These are phyloP conservation scores for Spathaspora boniae DNA, from an alignment of 805 yeast species.

Conservation along the genomic window DNA sequence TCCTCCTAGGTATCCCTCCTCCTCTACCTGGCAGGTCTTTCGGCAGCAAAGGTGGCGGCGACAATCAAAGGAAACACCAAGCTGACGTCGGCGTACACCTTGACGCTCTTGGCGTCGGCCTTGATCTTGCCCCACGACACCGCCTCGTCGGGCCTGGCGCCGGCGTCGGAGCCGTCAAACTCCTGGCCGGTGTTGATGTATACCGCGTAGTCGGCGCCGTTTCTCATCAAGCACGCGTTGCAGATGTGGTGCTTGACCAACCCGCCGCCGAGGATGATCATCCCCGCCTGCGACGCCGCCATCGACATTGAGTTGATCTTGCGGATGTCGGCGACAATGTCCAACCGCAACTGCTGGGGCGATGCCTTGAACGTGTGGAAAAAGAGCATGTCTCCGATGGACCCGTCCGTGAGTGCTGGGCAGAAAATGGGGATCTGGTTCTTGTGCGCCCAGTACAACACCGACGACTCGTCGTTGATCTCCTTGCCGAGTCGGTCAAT, in stretches of 20 bases:
- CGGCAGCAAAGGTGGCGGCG: constrained; percentile 92
- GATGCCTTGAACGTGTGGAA: constrained; percentile 96
- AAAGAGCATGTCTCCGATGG: constrained; percentile 97
- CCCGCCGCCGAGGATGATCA: constrained; percentile 96
- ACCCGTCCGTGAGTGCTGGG: constrained; percentile 97
- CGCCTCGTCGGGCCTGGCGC: constrained; percentile 99
- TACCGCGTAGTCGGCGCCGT: constrained; percentile 98
- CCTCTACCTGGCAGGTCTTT: constrained; percentile 15
- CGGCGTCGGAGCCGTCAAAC: constrained; percentile 98
- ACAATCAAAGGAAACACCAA: constrained; percentile 93
- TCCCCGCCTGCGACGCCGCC: constrained; percentile 93
- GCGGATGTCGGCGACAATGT: constrained; percentile 92
- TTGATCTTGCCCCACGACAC: constrained; percentile 98
- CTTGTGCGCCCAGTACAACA: constrained; percentile 96
- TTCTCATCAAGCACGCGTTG: constrained; percentile 97
- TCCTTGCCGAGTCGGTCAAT: constrained; percentile 94
- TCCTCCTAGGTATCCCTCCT: neutral
- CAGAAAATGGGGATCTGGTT: constrained; percentile 95
- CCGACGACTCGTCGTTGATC: constrained; percentile 89
- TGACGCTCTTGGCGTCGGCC: constrained; percentile 86
- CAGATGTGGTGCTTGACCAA: constrained; percentile 94
- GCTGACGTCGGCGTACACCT: constrained; percentile 93
- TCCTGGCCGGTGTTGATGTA: constrained; percentile 98
- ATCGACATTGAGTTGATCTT: constrained; percentile 88
- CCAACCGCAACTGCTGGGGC: constrained; percentile 84